Evolutionary conservation across 2,329 filamentous ascomycete species (phyloP).

Genomic region (Claviceps purpurea): DNA sequence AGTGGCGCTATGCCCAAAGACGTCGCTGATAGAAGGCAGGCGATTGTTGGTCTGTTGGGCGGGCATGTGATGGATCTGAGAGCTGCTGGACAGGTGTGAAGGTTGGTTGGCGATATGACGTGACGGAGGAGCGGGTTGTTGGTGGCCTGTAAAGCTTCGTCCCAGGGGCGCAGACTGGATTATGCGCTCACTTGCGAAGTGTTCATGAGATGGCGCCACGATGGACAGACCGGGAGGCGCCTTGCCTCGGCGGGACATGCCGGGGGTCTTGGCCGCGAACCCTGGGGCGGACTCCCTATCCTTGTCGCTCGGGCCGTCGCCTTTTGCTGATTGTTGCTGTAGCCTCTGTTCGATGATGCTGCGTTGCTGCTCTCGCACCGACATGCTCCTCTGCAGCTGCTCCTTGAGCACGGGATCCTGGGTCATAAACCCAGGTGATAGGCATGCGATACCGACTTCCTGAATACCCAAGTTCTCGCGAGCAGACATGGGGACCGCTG

Average conservation of each 20-base stretch:
- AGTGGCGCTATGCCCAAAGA: slow-evolving; percentile 71
- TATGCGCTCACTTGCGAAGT: slow-evolving; percentile 86
- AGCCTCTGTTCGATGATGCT: slow-evolving; percentile 86
- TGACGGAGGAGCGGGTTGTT: slow-evolving; percentile 62
- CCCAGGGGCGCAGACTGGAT: slow-evolving; percentile 93
- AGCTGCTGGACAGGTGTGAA: slow-evolving; percentile 68
- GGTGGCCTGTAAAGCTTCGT: slow-evolving; percentile 86
- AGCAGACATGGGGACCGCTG: slow-evolving; percentile 64
- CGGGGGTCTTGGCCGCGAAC: slow-evolving; percentile 57
- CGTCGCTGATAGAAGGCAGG: slow-evolving; percentile 84
- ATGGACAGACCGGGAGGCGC: slow-evolving; percentile 86
- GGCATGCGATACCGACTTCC: slow-evolving; percentile 83
- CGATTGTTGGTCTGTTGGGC: slow-evolving; percentile 84
- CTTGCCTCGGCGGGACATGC: slow-evolving; percentile 60
- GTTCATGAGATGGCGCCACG: slow-evolving; percentile 81
- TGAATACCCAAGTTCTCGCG: slow-evolving; percentile 73
- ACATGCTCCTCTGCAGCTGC: slow-evolving; percentile 86
- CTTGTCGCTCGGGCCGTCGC: slow-evolving; percentile 49
- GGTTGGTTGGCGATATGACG: slow-evolving; percentile 71
- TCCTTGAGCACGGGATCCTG: slow-evolving; percentile 95
- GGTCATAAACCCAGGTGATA: slow-evolving; percentile 91
- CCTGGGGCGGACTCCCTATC: slow-evolving; percentile 33
- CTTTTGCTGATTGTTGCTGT: slow-evolving; percentile 75
- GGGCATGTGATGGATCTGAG: slow-evolving; percentile 81
- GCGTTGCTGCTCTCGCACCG: slow-evolving; percentile 84